Conservation (phyloP, 108 stramenopile genomes). For the Bacterosira constricta region DNA sequence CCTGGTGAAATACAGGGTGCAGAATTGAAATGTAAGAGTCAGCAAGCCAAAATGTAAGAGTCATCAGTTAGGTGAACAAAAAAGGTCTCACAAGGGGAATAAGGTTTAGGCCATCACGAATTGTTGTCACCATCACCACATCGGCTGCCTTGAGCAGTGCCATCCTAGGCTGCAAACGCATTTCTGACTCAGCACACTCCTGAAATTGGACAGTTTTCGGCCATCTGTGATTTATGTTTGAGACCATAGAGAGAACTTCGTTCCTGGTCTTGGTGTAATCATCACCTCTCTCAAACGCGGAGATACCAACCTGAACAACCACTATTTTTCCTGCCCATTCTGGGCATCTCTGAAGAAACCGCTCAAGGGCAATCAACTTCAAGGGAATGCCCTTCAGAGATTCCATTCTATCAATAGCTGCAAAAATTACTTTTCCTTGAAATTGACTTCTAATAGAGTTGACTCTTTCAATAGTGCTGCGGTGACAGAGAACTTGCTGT, state of each 20-base stretch:
- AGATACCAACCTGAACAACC: conserved; percentile 94
- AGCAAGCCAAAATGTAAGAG: neutral
- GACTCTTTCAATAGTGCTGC: conserved; percentile 59
- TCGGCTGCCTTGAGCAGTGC: conserved; percentile 86
- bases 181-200: conserved; percentile 78
- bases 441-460: conserved; percentile 72
- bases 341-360: conserved; percentile 87
- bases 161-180: conserved; percentile 84
- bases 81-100: conserved; percentile 85
- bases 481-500: conserved; percentile 75
- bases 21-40: conserved; percentile 54
- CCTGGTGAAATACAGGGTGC: conserved; percentile 55
- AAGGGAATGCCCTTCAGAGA: conserved; percentile 95
- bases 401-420: conserved; percentile 94
- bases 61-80: conserved; percentile 37
- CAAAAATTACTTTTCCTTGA: conserved; percentile 81
- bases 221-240: conserved; percentile 83
- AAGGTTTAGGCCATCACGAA: conserved; percentile 97
- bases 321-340: conserved; percentile 92
- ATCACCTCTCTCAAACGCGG: conserved; percentile 83
- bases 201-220: conserved; percentile 90
- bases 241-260: conserved; percentile 82
- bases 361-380: conserved; percentile 94
- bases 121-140: conserved; percentile 89
- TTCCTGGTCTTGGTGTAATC: conserved; percentile 83